Conservation (phyloP, 306 rosid species). For the Ochetophila trinervis region DNA sequence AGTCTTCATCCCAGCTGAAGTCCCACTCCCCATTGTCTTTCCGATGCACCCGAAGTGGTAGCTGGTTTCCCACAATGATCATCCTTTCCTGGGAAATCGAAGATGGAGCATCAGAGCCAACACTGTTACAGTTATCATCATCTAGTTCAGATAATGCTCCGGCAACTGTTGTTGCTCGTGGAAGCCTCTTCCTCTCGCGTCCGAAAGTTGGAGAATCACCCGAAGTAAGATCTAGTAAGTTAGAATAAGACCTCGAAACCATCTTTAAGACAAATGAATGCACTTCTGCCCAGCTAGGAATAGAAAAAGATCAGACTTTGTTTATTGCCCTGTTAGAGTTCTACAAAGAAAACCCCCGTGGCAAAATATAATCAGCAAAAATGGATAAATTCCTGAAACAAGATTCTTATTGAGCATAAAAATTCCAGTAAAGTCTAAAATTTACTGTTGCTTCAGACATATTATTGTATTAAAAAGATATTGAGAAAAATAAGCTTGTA, state of each 20-base stretch:
- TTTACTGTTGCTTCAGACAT: not conserved
- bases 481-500: too few relatives aligned
- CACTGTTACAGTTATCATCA: constrained; percentile 61
- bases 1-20: constrained; percentile 84
- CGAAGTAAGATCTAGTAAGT: constrained; percentile 75
- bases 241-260: constrained; percentile 91
- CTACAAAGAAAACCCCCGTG: constrained; percentile 14
- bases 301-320: constrained; percentile 19
- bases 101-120: constrained; percentile 78
- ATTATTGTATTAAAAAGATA: not conserved
- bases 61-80: constrained; percentile 87
- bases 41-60: constrained; percentile 54
- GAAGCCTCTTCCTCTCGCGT: constrained; percentile 75
- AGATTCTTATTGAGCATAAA: constrained; percentile 2
- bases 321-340: constrained; percentile 26
- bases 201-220: constrained; percentile 57
- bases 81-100: constrained; percentile 71
- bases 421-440: constrained; percentile 10
- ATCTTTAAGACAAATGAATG: constrained; percentile 19
- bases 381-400: not conserved
- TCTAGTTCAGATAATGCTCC: constrained; percentile 83
- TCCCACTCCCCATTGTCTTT: constrained; percentile 55
- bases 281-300: constrained; percentile 12
- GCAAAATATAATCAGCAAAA: constrained; percentile 9
- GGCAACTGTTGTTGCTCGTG: constrained; percentile 76